Percentiles rank a stretch among this genome's conserved stretches.
phyloP scores from a whole-genome alignment of 2,329 filamentous ascomycete species.

The Exserohilum rostratum region DNA sequence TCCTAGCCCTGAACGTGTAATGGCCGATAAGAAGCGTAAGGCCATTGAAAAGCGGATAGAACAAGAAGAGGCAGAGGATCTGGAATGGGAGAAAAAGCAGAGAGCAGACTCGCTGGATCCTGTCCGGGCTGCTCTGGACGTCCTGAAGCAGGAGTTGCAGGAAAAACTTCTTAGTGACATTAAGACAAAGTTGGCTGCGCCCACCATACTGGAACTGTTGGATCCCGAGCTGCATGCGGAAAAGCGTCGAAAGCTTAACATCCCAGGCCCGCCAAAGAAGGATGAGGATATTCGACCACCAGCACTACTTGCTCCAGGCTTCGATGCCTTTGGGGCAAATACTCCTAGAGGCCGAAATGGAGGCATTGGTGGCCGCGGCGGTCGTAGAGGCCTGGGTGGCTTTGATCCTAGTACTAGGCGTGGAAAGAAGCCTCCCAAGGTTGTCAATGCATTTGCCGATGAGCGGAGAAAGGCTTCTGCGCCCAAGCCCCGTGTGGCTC shows the following conservation, averaged over 20 bases:
- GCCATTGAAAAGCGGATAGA: constrained; percentile 70
- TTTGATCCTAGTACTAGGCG: constrained; percentile 52
- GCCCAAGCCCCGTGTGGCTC: constrained; percentile 64
- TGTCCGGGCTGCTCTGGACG: constrained; percentile 80
- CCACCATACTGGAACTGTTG: constrained; percentile 78
- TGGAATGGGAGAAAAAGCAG: constrained; percentile 89
- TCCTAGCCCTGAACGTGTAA: constrained; percentile 58
- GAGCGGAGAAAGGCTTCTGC: constrained; percentile 66
- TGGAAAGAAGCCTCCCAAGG: constrained; percentile 47
- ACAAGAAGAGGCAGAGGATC: constrained; percentile 77
- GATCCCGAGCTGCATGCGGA: constrained; percentile 79
- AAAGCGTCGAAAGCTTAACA: constrained; percentile 80
- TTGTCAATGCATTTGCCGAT: constrained; percentile 56
- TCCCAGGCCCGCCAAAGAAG: constrained; percentile 67
- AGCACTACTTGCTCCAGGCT: constrained; percentile 60
- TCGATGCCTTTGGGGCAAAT: constrained; percentile 66
- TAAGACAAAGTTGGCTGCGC: constrained; percentile 82
- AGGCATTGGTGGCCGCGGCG: constrained; percentile 49
- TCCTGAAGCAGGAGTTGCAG: constrained; percentile 78
- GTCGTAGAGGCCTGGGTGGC: constrained; percentile 52
- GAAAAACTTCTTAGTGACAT: constrained; percentile 90
- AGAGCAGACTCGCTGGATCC: constrained; percentile 89
- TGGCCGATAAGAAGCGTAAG: constrained; percentile 60
- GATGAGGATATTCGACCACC: constrained; percentile 64
- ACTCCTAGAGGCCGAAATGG: constrained; percentile 62